A percentile compares a stretch with the other conserved stretches of the same genome.
These are phyloP conservation scores for Auxenochlorella pyrenoidosa DNA, from an alignment of 139 green algal species.

Conservation along the genomic window DNA sequence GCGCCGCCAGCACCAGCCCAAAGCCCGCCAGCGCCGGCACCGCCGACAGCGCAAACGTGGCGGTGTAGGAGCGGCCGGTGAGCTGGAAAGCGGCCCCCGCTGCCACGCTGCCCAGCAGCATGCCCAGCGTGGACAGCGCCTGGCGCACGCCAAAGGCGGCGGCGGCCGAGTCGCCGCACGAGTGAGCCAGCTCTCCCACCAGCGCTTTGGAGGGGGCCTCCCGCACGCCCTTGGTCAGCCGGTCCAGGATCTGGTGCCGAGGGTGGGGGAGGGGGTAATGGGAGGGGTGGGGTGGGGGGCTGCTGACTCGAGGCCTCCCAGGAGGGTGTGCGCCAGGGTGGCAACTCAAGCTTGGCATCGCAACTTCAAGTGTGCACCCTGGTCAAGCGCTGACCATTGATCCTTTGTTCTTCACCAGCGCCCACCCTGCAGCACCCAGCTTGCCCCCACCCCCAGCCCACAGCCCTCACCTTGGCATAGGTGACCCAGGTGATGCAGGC, in stretches of 20 bases:
- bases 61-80: constrained; percentile 72
- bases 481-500: constrained; percentile 82
- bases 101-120: constrained; percentile 66
- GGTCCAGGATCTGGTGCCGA: constrained; percentile 53
- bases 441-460: not conserved
- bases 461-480: constrained; percentile 63
- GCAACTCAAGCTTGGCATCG: no score
- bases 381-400: no score
- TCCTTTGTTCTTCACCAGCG: no score
- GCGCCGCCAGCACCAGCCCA: constrained; percentile 42
- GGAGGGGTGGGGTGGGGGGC: not conserved
- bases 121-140: constrained; percentile 74
- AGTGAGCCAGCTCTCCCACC: constrained; percentile 81
- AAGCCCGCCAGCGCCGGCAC: constrained; percentile 69
- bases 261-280: not conserved
- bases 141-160: constrained; percentile 83
- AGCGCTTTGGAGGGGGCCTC: constrained; percentile 87
- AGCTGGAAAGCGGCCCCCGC: constrained; percentile 64
- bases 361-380: no score
- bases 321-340: not conserved
- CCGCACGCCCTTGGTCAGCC: constrained; percentile 83
- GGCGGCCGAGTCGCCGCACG: constrained; percentile 76
- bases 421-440: not conserved
- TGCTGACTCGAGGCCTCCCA: no score
- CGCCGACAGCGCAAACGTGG: constrained; percentile 75